Conservation (phyloP, 1,284 basidiomycete species). For the Rhodotorula mucilaginosa region DNA sequence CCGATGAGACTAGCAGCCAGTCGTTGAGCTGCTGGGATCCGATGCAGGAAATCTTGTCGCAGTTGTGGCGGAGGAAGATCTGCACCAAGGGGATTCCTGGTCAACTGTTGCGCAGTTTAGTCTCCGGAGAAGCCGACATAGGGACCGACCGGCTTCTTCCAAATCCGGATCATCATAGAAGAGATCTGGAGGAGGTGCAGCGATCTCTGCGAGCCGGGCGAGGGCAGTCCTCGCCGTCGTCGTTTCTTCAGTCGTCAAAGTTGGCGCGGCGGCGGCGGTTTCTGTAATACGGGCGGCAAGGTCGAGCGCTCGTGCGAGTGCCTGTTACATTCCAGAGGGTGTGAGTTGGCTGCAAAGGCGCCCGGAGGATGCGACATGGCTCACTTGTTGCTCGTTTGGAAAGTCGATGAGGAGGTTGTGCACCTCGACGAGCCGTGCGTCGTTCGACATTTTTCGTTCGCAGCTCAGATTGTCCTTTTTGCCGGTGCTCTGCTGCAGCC, state of each 20-base stretch:
- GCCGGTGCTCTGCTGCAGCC: too few relatives aligned
- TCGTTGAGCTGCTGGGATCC: background rate
- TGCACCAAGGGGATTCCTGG: background rate
- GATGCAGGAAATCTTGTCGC: background rate
- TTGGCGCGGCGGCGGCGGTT: background rate
- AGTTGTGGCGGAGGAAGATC: background rate
- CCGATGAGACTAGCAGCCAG: background rate
- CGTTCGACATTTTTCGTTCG: background rate
- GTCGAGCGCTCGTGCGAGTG: background rate
- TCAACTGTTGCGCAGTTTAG: background rate
- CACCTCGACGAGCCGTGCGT: background rate
- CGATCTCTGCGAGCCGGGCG: background rate
- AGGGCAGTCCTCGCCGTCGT: background rate
- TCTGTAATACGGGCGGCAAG: background rate
- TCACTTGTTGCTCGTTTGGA: background rate
- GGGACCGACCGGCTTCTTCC: background rate
- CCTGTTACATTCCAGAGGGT: background rate
- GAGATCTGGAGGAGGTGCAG: background rate
- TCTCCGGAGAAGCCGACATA: background rate
- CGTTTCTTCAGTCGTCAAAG: too few relatives aligned
- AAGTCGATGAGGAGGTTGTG: slow-evolving; percentile 6
- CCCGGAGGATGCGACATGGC: background rate
- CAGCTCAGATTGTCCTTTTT: too few relatives aligned
- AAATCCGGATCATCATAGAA: background rate
- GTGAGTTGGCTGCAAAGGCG: too few relatives aligned